These are phyloP conservation scores for Globisporangium iwayamae DNA, from an alignment of 352 stramenopile species.

Conservation along the genomic window DNA sequence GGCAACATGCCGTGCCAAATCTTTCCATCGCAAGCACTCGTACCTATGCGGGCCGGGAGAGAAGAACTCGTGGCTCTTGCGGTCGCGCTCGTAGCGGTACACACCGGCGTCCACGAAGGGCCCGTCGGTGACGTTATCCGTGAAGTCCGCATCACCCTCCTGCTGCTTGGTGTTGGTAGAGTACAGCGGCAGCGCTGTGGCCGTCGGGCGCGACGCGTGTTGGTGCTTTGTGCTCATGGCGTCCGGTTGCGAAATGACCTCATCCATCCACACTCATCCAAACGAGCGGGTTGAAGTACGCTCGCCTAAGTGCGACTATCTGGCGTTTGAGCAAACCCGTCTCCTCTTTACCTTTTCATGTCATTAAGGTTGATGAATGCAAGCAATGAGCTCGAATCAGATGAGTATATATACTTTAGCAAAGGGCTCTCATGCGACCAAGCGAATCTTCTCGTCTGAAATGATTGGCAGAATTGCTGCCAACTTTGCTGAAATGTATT, in stretches of 20 bases:
- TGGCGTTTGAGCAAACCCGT: constrained; percentile 8
- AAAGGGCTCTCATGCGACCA: background rate
- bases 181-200: constrained; percentile 7
- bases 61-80: constrained; percentile 75
- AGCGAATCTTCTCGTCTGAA: constrained; percentile 2
- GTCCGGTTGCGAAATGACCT: constrained; percentile 12
- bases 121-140: background rate
- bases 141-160: background rate
- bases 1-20: background rate
- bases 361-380: background rate
- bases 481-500: too few relatives aligned
- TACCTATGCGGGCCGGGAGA: constrained; percentile 60
- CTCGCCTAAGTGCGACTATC: constrained; percentile 13
- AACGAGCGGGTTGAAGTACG: background rate
- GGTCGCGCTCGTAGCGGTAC: constrained; percentile 74
- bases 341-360: background rate
- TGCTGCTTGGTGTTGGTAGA: background rate
- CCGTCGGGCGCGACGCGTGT: background rate
- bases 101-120: constrained; percentile 58
- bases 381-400: background rate
- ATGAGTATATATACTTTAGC: background rate
- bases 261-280: background rate
- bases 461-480: too few relatives aligned
- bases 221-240: constrained; percentile 12
- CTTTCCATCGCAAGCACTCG: background rate